phyloP scores from a whole-genome alignment of 805 yeast species.

The Myxozyma kluyveri region DNA sequence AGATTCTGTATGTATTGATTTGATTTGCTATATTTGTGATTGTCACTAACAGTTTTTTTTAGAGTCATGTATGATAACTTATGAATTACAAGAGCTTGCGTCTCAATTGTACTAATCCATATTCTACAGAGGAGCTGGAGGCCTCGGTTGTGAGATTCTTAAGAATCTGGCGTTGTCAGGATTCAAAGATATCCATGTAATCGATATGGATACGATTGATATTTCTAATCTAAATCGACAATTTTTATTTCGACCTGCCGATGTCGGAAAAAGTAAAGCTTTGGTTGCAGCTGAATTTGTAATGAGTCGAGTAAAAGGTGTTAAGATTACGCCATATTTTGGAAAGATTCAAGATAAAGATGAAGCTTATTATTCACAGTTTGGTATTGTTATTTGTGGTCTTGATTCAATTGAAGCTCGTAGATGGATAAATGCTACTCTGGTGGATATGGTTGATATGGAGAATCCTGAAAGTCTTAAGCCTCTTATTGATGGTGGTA shows the following conservation, averaged over 20 bases:
- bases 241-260: slow-evolving; percentile 58
- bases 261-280: slow-evolving; percentile 67
- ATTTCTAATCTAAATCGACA: slow-evolving; percentile 74
- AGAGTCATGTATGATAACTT: slow-evolving; percentile 11
- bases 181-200: slow-evolving; percentile 59
- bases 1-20: slow-evolving; percentile 37
- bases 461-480: slow-evolving; percentile 50
- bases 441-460: slow-evolving; percentile 60
- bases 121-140: slow-evolving; percentile 69
- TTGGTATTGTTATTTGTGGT: slow-evolving; percentile 77
- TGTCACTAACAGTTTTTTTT: not conserved
- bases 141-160: slow-evolving; percentile 76
- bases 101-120: not conserved
- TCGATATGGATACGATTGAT: slow-evolving; percentile 83
- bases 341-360: slow-evolving; percentile 65
- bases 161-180: slow-evolving; percentile 72
- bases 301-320: slow-evolving; percentile 42
- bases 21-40: too few relatives aligned
- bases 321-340: slow-evolving; percentile 43
- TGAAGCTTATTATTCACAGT: slow-evolving; percentile 60
- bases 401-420: slow-evolving; percentile 87
- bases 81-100: too few relatives aligned
- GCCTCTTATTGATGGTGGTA: slow-evolving; percentile 89
- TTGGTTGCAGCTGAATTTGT: slow-evolving; percentile 62
- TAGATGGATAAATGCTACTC: slow-evolving; percentile 75